A percentile compares a stretch with the other conserved stretches of the same genome.
Conservation (phyloP, 179 eudicot genomes). For the Silene noctiflora region DNA sequence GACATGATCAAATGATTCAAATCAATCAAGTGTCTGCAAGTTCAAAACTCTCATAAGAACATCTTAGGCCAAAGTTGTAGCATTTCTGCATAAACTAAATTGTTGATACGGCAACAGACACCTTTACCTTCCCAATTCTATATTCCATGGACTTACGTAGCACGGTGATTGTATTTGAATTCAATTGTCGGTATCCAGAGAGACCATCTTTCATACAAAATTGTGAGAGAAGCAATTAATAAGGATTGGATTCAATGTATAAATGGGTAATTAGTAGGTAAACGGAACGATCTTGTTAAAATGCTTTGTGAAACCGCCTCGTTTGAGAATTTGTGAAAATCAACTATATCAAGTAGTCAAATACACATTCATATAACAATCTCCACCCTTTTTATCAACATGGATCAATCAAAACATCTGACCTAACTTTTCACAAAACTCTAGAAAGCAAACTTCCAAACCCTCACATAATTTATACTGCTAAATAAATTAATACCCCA, state of each 20-base stretch:
- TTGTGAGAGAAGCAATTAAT: too few relatives aligned
- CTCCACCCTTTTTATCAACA: neutral
- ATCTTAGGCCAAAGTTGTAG: neutral
- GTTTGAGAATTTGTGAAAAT: neutral
- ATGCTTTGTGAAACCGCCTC: neutral
- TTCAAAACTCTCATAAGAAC: neutral
- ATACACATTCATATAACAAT: neutral
- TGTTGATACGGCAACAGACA: too few relatives aligned
- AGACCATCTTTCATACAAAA: too few relatives aligned
- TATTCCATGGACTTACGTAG: neutral
- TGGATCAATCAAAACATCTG: neutral
- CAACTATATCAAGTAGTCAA: neutral
- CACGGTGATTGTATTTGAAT: too few relatives aligned
- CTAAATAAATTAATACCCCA: too few relatives aligned
- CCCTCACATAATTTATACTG: neutral
- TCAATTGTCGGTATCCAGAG: too few relatives aligned
- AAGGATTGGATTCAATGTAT: neutral
- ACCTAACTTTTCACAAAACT: neutral
- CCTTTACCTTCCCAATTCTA: neutral
- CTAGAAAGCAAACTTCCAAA: neutral
- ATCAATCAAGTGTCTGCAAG: neutral
- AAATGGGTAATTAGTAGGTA: neutral
- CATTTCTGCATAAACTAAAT: neutral
- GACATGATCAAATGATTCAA: neutral
- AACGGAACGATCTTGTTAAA: too few relatives aligned